Percentiles rank a stretch among this genome's conserved stretches.
Conservation (phyloP, 352 stramenopile species). For the Phytophthora chlamydospora region DNA sequence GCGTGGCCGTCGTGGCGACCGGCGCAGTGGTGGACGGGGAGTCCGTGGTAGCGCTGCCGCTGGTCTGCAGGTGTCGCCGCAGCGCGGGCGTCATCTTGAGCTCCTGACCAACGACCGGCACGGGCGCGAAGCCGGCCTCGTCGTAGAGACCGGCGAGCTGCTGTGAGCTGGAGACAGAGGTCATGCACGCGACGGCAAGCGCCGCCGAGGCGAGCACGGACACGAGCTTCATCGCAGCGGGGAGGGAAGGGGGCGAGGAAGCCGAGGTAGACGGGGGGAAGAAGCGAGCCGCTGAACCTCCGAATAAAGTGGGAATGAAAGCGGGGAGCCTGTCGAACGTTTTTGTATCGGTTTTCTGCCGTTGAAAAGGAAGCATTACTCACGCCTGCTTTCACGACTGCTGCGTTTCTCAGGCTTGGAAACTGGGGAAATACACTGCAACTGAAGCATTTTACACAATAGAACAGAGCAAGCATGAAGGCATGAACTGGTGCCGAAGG, state of each 20-base stretch:
- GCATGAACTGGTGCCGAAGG: too few relatives aligned
- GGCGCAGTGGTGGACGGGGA: slow-evolving; percentile 9
- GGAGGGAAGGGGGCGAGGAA: background rate
- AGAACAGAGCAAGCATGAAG: too few relatives aligned
- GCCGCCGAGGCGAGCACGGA: slow-evolving; percentile 25
- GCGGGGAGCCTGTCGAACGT: background rate
- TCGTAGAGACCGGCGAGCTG: slow-evolving; percentile 3
- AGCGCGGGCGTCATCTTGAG: slow-evolving; percentile 23
- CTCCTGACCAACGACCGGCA: slow-evolving; percentile 21
- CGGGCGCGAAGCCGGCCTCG: slow-evolving; percentile 20
- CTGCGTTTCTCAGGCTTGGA: too few relatives aligned
- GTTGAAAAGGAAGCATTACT: slow-evolving; percentile 22
- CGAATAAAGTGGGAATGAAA: slow-evolving; percentile 43
- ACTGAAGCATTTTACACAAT: too few relatives aligned
- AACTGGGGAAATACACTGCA: too few relatives aligned
- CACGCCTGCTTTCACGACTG: slow-evolving; percentile 5
- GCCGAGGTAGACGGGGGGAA: slow-evolving; percentile 30
- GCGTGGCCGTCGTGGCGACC: slow-evolving; percentile 13
- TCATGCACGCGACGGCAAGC: slow-evolving; percentile 29
- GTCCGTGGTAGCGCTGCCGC: slow-evolving; percentile 19
- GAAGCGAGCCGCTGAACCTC: slow-evolving; percentile 28
- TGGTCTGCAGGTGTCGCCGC: slow-evolving; percentile 29
- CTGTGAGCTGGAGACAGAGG: slow-evolving; percentile 12
- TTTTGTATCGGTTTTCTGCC: slow-evolving; percentile 2
- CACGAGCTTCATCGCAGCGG: slow-evolving; percentile 44